Base-by-base conservation (phyloP, 2,329 filamentous ascomycete genomes). In the Rachicladosporium sp. region DNA sequence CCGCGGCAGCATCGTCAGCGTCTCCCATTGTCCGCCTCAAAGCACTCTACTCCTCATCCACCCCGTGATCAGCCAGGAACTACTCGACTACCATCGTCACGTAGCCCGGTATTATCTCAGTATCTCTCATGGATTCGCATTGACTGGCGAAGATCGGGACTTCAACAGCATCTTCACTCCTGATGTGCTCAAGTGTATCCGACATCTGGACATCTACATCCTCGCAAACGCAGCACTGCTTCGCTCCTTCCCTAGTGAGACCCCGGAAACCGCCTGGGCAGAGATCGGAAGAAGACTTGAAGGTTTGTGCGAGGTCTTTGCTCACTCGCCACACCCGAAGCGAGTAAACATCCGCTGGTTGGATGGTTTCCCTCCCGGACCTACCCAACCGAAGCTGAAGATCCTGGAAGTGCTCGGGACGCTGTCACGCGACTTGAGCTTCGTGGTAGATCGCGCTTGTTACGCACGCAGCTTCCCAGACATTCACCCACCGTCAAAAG, bases 91-190 rank as follows among this genome's bases (percentile, higher is more conserved):
- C 41, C 60, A 53, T 44, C 56, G 56, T 41, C 36, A 42, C n/a
- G 43, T 53, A 34, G 48, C 56, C 4, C 56, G 49, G 2, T 58
- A 50, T 47, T 57, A 57, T 43, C 46, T 58, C 10, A 51, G 58
- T 29, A 52, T 59, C 44, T 50, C 46, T 36, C 57, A 60, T 35
- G 55, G 57, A 33, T 60, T 60, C 49, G 59, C 59, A 38, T 59
- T 58, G 49, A 59, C 57, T 40, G 54, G 56, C 33, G 46, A 54
- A 15, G 57, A 60, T 42, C 53, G 56, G 3, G 46, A 55, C 9
- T 46, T 59, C 3, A 39, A 43, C n/a, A 44, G 48, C 6, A 45
- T 59, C 8, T 53, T 52, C 11, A 37, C 39, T 3, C 47, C 43
- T 11, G 38, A 45, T 8, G 38, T 38, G 3, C 46, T 59, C 4